Evolutionary conservation across 495 filamentous ascomycete genomes (phyloP).

Genomic region (Neohortaea acidophila): DNA sequence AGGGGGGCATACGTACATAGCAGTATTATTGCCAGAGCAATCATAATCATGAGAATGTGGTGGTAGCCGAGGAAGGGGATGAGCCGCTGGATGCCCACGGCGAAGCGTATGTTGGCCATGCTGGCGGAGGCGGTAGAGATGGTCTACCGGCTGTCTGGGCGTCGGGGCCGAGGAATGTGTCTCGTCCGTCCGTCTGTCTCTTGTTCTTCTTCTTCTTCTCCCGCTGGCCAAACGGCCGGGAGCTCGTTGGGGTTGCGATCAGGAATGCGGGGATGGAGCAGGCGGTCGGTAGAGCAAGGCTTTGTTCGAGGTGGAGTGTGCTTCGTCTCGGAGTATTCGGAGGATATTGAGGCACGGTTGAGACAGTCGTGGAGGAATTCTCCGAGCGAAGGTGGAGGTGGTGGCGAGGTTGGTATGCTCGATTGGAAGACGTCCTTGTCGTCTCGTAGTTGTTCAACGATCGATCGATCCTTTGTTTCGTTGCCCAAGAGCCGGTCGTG

Average conservation of each 20-base stretch:
- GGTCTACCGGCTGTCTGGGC: conserved; percentile 15
- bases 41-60: conserved; percentile 95
- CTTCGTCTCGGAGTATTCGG: too few species aligned
- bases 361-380: too few species aligned
- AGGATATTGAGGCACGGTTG: too few species aligned
- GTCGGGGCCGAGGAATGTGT: background rate
- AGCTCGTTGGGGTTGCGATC: conserved; percentile 7
- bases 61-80: conserved; percentile 96
- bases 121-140: conserved; percentile 17
- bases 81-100: conserved; percentile 36
- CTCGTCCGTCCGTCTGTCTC: background rate
- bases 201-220: too few species aligned
- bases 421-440: too few species aligned
- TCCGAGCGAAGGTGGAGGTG: too few species aligned
- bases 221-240: conserved; percentile 16
- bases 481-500: too few species aligned
- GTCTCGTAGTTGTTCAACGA: too few species aligned
- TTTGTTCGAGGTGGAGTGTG: background rate
- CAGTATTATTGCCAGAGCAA: conserved; percentile 84
- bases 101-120: conserved; percentile 29
- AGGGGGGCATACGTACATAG: conserved; percentile 52
- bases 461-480: too few species aligned
- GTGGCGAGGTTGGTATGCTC: background rate
- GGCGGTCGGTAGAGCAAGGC: conserved; percentile 1
- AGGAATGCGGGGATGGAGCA: conserved; percentile 26